A percentile compares a stretch with the other conserved stretches of the same genome.
phyloP scores from a whole-genome alignment of 1,284 basidiomycete genomes.

The Vanrija sp. region DNA sequence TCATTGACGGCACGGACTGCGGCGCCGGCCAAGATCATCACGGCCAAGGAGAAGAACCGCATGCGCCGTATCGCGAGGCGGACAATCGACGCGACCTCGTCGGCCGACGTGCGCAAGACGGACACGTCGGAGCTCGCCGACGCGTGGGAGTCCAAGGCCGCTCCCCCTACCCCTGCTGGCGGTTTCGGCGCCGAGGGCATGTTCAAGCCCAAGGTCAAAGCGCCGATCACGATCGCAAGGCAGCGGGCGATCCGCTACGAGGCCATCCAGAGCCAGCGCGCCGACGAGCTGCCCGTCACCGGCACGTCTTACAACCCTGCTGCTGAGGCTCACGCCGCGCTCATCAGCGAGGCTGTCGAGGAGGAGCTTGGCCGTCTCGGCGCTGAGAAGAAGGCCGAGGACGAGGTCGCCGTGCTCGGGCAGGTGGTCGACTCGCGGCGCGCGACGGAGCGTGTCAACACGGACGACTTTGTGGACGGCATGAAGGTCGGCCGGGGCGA shows the following conservation, averaged over 20 bases:
- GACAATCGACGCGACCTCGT: constrained; percentile 55
- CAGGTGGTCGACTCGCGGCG: constrained; percentile 58
- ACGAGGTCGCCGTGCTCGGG: constrained; percentile 48
- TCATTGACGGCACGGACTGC: constrained; percentile 61
- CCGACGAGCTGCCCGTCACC: constrained; percentile 70
- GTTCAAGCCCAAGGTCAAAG: constrained; percentile 29
- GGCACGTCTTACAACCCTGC: constrained; percentile 94
- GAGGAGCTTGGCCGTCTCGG: constrained; percentile 61
- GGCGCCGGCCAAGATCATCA: constrained; percentile 46
- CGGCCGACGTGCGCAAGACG: constrained; percentile 7
- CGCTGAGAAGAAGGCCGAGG: constrained; percentile 58
- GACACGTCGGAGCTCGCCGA: constrained; percentile 15
- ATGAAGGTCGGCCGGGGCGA: constrained; percentile 61
- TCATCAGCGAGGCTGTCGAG: constrained; percentile 67
- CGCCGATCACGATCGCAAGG: constrained; percentile 36
- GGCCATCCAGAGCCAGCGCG: constrained; percentile 36
- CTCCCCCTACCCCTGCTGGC: constrained; percentile 11
- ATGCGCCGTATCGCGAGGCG: constrained; percentile 70
- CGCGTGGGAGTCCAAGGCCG: constrained; percentile 15
- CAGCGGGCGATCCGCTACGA: constrained; percentile 26
- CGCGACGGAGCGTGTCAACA: constrained; percentile 28
- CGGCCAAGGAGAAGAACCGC: constrained; percentile 65
- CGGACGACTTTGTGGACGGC: constrained; percentile 47
- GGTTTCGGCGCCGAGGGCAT: constrained; percentile 42
- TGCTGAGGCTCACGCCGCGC: constrained; percentile 67